Evolutionary conservation across 2,329 filamentous ascomycete genomes (phyloP).

Genomic region (Fusarium nygamai): DNA sequence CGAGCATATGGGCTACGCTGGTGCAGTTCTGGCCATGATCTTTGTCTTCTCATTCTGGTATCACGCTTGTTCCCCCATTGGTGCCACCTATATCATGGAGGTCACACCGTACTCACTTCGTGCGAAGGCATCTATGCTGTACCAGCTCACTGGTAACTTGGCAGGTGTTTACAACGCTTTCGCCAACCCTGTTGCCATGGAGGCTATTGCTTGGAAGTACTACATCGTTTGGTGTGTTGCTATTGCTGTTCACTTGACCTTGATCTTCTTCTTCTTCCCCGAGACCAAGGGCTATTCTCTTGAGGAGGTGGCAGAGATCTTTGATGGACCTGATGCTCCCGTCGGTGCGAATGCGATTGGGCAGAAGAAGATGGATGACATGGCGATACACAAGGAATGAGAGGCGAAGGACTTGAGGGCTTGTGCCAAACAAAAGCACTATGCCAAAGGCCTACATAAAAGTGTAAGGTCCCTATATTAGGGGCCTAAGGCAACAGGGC

Average conservation of each 20-base stretch:
- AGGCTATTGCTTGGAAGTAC: conserved; percentile 54
- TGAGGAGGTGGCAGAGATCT: conserved; percentile 40
- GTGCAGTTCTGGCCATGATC: conserved; percentile 55
- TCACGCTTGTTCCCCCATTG: conserved; percentile 52
- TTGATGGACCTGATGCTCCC: conserved; percentile 34
- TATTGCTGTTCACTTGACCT: conserved; percentile 25
- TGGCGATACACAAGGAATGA: background rate
- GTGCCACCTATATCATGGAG: conserved; percentile 58
- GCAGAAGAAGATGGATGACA: conserved; percentile 22
- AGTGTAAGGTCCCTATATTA: too few relatives aligned
- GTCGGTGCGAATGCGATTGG: conserved; percentile 33
- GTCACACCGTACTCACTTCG: conserved; percentile 50
- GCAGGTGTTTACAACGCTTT: conserved; percentile 52
- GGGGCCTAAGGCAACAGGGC: too few relatives aligned
- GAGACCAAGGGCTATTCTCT: conserved; percentile 38
- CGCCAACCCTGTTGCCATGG: conserved; percentile 56
- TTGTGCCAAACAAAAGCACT: too few relatives aligned
- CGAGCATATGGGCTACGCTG: conserved; percentile 47
- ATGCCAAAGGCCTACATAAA: too few relatives aligned
- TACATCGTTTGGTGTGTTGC: conserved; percentile 56
- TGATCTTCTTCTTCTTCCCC: conserved; percentile 45
- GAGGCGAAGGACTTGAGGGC: background rate
- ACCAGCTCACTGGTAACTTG: conserved; percentile 43
- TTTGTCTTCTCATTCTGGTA: conserved; percentile 40
- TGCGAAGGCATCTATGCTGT: conserved; percentile 44